phyloP scores from a whole-genome alignment of 2,329 filamentous ascomycete species.

The Arthrinium phaeospermum region DNA sequence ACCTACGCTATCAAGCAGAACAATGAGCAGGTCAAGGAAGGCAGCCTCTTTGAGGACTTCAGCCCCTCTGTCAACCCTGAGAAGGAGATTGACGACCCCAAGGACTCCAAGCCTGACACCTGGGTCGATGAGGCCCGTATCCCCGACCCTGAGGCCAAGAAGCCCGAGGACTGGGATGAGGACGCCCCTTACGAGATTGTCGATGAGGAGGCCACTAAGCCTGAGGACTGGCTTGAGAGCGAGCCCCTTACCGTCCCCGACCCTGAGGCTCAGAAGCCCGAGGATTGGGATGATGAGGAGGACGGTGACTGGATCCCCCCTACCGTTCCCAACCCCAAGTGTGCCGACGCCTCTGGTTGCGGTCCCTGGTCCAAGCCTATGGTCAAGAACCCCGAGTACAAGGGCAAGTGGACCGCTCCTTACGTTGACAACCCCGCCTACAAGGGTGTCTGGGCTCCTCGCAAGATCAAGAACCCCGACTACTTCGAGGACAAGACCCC shows the following conservation, averaged over 20 bases:
- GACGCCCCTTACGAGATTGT: constrained; percentile 96
- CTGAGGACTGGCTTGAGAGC: constrained; percentile 94
- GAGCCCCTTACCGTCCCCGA: constrained; percentile 85
- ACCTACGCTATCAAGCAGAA: constrained; percentile 92
- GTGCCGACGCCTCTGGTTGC: constrained; percentile 89
- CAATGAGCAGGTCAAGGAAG: constrained; percentile 85
- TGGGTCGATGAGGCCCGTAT: constrained; percentile 97
- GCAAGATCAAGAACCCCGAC: constrained; percentile 95
- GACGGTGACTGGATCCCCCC: constrained; percentile 97
- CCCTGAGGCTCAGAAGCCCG: constrained; percentile 95
- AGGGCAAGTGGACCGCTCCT: constrained; percentile 97
- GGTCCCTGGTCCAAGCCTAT: constrained; percentile 90
- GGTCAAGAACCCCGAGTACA: constrained; percentile 95
- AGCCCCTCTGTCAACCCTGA: constrained; percentile 89
- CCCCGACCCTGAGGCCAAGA: constrained; percentile 87
- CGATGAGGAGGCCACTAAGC: constrained; percentile 88
- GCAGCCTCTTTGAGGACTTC: constrained; percentile 94
- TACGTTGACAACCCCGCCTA: constrained; percentile 97
- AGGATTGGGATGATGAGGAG: constrained; percentile 99
- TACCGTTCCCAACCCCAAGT: constrained; percentile 94
- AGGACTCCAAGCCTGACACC: constrained; percentile 91
- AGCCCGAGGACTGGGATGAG: constrained; percentile 99
- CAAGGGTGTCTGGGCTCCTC: constrained; percentile 93
- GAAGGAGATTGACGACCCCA: constrained; percentile 92
- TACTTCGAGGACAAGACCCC: constrained; percentile 98